Conservation (phyloP, 2,329 filamentous ascomycete genomes). For the Pseudogymnoascus sp. region DNA sequence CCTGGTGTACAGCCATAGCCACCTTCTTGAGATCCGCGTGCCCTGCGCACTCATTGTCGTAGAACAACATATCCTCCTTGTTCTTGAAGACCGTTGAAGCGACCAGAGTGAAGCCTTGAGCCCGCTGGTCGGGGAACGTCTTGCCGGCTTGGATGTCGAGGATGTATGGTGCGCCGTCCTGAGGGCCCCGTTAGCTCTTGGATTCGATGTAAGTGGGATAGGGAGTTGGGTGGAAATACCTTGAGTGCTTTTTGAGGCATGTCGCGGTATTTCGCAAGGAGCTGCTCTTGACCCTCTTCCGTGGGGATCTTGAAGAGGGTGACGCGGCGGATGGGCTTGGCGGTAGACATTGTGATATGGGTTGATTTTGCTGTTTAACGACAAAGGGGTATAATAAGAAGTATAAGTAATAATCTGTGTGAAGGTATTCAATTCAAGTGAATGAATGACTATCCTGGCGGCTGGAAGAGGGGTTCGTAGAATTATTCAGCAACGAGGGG, state of each 20-base stretch:
- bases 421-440: neutral
- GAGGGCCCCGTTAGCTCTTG: neutral
- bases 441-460: neutral
- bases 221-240: conserved; percentile 15
- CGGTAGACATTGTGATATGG: conserved; percentile 22
- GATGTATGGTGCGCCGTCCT: conserved; percentile 56
- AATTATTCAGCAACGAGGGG: neutral
- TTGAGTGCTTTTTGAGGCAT: conserved; percentile 40
- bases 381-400: neutral
- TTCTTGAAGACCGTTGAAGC: conserved; percentile 47
- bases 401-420: neutral
- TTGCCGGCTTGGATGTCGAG: conserved; percentile 41
- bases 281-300: conserved; percentile 36
- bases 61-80: conserved; percentile 53
- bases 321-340: conserved; percentile 39
- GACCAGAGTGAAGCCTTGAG: conserved; percentile 48
- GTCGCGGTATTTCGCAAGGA: conserved; percentile 35
- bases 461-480: neutral
- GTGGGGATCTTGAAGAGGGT: conserved; percentile 49
- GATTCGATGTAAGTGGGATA: neutral
- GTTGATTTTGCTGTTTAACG: neutral
- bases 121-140: conserved; percentile 43
- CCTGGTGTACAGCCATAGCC: conserved; percentile 18
- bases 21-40: conserved; percentile 43
- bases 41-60: conserved; percentile 49